Evolutionary conservation across 495 filamentous ascomycete species (phyloP).

Genomic region (Endocarpon pusillum): DNA sequence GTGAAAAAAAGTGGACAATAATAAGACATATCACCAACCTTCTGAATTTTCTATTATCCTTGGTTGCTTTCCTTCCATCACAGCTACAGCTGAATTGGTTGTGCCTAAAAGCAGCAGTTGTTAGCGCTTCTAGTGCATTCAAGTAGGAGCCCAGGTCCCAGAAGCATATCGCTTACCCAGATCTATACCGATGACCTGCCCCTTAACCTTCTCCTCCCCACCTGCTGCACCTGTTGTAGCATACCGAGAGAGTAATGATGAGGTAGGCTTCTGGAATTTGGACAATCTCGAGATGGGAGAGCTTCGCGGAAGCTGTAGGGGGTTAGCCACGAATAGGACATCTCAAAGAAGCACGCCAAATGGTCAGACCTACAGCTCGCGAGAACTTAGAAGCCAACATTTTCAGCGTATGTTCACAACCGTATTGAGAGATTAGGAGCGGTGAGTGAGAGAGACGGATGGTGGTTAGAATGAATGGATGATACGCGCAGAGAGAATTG

Average conservation of each 20-base stretch:
- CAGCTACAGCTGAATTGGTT: constrained; percentile 93
- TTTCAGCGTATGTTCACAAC: constrained; percentile 22
- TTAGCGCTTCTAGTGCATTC: constrained; percentile 2
- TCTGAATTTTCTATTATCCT: constrained; percentile 97
- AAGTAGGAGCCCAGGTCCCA: constrained; percentile 13
- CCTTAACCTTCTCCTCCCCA: constrained; percentile 78
- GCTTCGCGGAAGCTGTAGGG: constrained; percentile 44
- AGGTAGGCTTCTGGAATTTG: constrained; percentile 6
- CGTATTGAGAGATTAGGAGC: constrained; percentile 22
- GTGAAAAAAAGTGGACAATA: constrained; percentile 1
- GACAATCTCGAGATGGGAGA: constrained; percentile 25
- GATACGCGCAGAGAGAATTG: too few species aligned
- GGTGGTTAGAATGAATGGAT: too few species aligned
- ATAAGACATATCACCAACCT: constrained; percentile 39
- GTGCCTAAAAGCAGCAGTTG: constrained; percentile 50
- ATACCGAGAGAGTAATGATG: constrained; percentile 9
- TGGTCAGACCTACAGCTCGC: constrained; percentile 49
- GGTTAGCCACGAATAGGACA: constrained; percentile 9
- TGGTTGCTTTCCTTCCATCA: constrained; percentile 92
- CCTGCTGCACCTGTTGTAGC: constrained; percentile 31
- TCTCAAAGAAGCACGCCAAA: constrained; percentile 10
- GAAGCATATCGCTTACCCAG: constrained; percentile 48
- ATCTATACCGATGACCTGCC: constrained; percentile 96
- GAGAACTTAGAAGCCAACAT: constrained; percentile 40
- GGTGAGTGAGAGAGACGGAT: constrained; percentile 7